Evolutionary conservation across 106 monocot species (phyloP), one percentile per base, ranked within the genome.

Genomic region (Acanthochlamys bracteata): DNA sequence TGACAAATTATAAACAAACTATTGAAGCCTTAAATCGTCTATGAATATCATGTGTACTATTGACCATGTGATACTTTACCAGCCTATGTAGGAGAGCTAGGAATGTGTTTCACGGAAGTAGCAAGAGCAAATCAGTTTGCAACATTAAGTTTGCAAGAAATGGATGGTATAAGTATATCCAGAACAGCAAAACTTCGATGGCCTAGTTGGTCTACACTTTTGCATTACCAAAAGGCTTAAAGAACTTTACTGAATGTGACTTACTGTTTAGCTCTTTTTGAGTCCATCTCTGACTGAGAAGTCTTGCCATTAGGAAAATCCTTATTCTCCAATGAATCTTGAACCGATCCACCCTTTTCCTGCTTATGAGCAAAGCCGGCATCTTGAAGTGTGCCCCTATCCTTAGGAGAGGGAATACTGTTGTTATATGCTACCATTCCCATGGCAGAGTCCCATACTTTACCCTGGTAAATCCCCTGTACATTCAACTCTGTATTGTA

Each of bases 361-460:
- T 63, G 71, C 43, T 80, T 84, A 33, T 64, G 57, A 66, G 24
- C 12, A 20, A 20, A 43, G 57, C 39, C 27, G 42, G 64, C 55
- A 42, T 49, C 13, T 11, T 16, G 57, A 67, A 60, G 73, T 49
- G 53, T 42, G 21, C 42, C 39, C 68, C 73, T 79, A 19, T 75
- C 74, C 67, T 65, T 83, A 22, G 67, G 13, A 13, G 49, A 21
- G 14, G 66, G 64, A 59, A 55, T 12, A 58, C 59, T 59, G 49
- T 51, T 69, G 14, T 68, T 69, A 55, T 66, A 64, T 17, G 33
- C 73, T 41, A 65, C 69, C 51, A 65, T 56, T 58, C 62, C 78
- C 14, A 69, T 33, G 21, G 63, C 47, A 22, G 68, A 56, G 13
- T 82, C 82, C 75, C 79, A 69, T 57, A 64, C 79, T 64, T 58